Evolutionary conservation across 2,329 filamentous ascomycete genomes (phyloP), one percentile per base, ranked within the genome.

Genomic region (Epichloe baconii): DNA sequence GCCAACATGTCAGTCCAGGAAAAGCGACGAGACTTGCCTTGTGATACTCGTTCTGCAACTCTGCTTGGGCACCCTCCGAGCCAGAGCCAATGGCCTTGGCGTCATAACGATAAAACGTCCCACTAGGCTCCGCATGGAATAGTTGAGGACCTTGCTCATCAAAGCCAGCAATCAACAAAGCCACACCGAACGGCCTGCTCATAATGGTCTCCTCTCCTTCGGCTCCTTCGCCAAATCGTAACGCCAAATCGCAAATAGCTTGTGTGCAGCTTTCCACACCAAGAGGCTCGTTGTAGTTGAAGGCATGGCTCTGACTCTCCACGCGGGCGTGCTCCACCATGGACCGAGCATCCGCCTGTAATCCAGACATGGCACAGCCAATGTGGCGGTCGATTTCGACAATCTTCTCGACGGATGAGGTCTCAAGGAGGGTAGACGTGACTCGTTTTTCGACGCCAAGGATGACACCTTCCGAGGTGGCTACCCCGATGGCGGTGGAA

Each of bases 301-400:
- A 98, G 61, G 86, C 81, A 71, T 98, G 93, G 71, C 86, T 93
- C 77, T 98, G 93, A 67, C 85, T 88, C 74, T 97, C 94, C 66
- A 98, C 91, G 62, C 91, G 88, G 62, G 93, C 93, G 72, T 98
- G 93, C 76, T 98, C 93, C 58, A 98, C 82, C 86, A 98, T 95
- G 72, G 86, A 93, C 65, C 93, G 86, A 56, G 93, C 93, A 70
- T 98, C 93, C 64, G 93, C 93, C 77, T 98, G 93, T 58, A 98
- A 80, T 45, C 93, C 93, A 38, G 86, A 93, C 90, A 98, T 98
- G 73, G 93, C 93, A 73, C 93, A 97, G 64, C 93, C 93, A 62
- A 98, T 96, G 76, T 98, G 93, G 67, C 87, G 83, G 75, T 98
- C 93, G 69, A 98, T 97, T 71, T 98, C 93, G 69, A 98, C 91